Base-by-base conservation (phyloP, 352 stramenopile genomes). In the Pythium phragmitis region DNA sequence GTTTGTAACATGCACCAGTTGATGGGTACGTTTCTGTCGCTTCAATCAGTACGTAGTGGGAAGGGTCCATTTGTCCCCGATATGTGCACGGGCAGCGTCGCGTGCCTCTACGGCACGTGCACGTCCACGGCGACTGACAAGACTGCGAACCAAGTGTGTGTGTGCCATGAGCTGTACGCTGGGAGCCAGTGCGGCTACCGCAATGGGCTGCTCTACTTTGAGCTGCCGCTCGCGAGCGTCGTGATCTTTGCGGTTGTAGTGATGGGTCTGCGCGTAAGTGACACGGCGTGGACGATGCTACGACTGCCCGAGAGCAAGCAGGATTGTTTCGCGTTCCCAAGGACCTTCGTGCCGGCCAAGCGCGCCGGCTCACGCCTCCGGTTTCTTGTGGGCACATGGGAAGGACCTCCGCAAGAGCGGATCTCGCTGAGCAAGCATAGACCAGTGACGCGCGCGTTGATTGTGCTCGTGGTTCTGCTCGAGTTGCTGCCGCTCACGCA, bases 61-160 rank as follows among this genome's bases (percentile, higher is more conserved):
- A n/a, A n/a, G 41, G 37, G n/a, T 45, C 36, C 34, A 30, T 16
- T 17, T n/a, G 26, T 12, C 7, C 21, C 41, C 2, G 14, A 47
- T 2, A 64, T 67, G 43, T 62, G 58, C 42, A 57, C 17, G n/a
- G 57, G 49, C 11, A 57, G 61, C 39, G 39, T 68, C 13, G 52
- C 63, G 36, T 91, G 80, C 68, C 64, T 86, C 49, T 78, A 91
- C 69, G 80, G 82, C 16, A 14, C 47, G 7, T 91, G 82, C 36
- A 70, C 74, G 19, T 34, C 53, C 26, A 49, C 70, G 28, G 48
- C 63, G 0, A 37, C 51, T 2, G 39, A 63, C 7, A 64, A 60
- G 43, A 56, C 63, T 7, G 56, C 23, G 21, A 60, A 64, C 7
- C 65, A 75, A 23, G 45, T 57, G 13, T 91, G 80, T 26, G 28